Evolutionary conservation across 805 yeast species (phyloP).

Genomic region (Kregervanrija pseudodelftensis): DNA sequence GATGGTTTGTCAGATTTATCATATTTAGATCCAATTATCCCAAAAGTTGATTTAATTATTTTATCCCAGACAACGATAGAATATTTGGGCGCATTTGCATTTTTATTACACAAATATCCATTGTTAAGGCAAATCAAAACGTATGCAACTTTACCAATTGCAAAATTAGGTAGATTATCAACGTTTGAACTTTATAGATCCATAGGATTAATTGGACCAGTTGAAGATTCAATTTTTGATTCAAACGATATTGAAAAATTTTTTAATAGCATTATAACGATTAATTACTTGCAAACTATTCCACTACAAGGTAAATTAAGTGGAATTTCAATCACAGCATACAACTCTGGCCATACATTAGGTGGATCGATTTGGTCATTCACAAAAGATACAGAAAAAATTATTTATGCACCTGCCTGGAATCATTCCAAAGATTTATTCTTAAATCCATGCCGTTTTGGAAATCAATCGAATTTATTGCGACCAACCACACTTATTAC

Average conservation of each 20-base stretch:
- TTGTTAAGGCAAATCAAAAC: slow-evolving; percentile 61
- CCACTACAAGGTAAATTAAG: slow-evolving; percentile 51
- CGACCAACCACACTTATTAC: slow-evolving; percentile 84
- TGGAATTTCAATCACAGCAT: slow-evolving; percentile 66
- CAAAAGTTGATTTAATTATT: slow-evolving; percentile 56
- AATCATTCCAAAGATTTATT: slow-evolving; percentile 88
- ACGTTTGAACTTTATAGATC: slow-evolving; percentile 78
- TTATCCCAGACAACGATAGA: slow-evolving; percentile 83
- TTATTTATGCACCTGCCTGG: slow-evolving; percentile 91
- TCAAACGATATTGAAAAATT: slow-evolving; percentile 69
- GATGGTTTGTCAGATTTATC: slow-evolving; percentile 41
- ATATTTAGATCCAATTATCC: slow-evolving; percentile 35
- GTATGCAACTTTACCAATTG: slow-evolving; percentile 85
- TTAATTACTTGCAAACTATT: slow-evolving; percentile 77
- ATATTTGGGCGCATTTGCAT: slow-evolving; percentile 72
- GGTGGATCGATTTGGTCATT: slow-evolving; percentile 93
- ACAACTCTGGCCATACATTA: slow-evolving; percentile 84
- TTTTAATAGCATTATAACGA: slow-evolving; percentile 60
- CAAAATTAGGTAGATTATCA: slow-evolving; percentile 77
- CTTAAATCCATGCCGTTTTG: slow-evolving; percentile 55
- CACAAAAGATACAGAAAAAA: slow-evolving; percentile 56
- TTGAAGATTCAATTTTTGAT: slow-evolving; percentile 49
- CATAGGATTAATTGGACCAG: slow-evolving; percentile 70
- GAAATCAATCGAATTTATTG: slow-evolving; percentile 48
- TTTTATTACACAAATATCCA: slow-evolving; percentile 53